These are phyloP conservation scores for Dorcoceras hygrometricum DNA, from an alignment of 257 asterid genomes.

Conservation along the genomic window DNA sequence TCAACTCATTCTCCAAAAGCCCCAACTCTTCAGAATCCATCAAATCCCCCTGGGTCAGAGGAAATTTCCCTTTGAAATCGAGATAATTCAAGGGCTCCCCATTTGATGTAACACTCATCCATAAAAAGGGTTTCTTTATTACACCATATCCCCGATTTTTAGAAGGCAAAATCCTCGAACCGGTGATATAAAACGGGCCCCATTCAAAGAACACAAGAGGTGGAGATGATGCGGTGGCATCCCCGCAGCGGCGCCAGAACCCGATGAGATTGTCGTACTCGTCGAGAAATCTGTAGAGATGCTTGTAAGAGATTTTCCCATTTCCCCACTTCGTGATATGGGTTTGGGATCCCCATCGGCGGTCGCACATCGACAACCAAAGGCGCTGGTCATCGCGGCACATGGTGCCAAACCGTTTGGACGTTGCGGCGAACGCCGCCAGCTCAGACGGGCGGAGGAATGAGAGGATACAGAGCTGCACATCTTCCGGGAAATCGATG, in stretches of 20 bases:
- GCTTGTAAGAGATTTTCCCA: constrained; percentile 52
- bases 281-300: constrained; percentile 58
- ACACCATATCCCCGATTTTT: constrained; percentile 50
- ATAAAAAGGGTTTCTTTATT: constrained; percentile 52
- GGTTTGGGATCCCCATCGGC: constrained; percentile 88
- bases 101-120: constrained; percentile 54
- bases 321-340: constrained; percentile 68
- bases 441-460: constrained; percentile 70
- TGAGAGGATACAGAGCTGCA: constrained; percentile 79
- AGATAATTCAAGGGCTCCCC: constrained; percentile 64
- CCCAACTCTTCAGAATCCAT: constrained; percentile 38
- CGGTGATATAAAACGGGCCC: constrained; percentile 55
- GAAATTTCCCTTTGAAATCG: constrained; percentile 58
- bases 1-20: constrained; percentile 34
- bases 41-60: constrained; percentile 42
- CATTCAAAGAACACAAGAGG: constrained; percentile 54
- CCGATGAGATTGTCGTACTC: constrained; percentile 74
- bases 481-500: constrained; percentile 90
- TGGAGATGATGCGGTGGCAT: not conserved
- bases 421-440: constrained; percentile 69
- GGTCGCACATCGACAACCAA: constrained; percentile 89
- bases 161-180: constrained; percentile 65
- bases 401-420: constrained; percentile 56
- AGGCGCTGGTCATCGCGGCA: constrained; percentile 69
- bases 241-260: constrained; percentile 77